Conservation (phyloP, 768 basidiomycete genomes). For the Mycena amicta region DNA sequence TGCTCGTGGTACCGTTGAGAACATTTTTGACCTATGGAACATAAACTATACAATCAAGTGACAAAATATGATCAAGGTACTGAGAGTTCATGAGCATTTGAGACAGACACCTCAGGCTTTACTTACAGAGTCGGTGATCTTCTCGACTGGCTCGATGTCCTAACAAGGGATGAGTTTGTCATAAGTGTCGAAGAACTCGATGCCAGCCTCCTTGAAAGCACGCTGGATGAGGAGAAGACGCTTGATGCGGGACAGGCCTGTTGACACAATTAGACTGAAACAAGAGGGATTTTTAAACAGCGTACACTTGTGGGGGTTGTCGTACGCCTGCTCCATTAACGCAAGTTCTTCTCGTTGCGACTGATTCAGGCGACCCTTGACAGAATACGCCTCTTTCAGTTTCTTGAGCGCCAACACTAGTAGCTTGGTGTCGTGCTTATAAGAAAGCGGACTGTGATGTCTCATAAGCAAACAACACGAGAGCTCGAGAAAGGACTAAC, state of each 20-base stretch:
- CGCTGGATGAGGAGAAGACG: conserved; percentile 94
- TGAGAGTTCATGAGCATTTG: conserved; percentile 31
- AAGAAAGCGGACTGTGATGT: conserved; percentile 78
- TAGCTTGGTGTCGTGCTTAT: conserved; percentile 98
- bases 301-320: conserved; percentile 95
- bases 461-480: not conserved
- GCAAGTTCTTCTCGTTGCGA: conserved; percentile 98
- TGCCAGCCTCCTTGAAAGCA: conserved; percentile 97
- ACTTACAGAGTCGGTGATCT: conserved; percentile 95
- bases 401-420: conserved; percentile 97
- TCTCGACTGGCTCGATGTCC: conserved; percentile 99
- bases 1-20: conserved; percentile 95
- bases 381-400: conserved; percentile 97
- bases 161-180: conserved; percentile 99
- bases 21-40: conserved; percentile 80
- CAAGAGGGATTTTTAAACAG: not conserved
- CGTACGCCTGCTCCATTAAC: conserved; percentile 97
- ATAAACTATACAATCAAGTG: conserved; percentile 2
- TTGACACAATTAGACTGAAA: not conserved
- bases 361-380: conserved; percentile 96
- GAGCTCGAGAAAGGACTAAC: conserved; percentile 39
- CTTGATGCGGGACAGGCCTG: conserved; percentile 94
- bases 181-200: conserved; percentile 96
- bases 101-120: not conserved
- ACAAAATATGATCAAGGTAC: conserved; percentile 86